These are phyloP conservation scores for Tephrocybe sp. DNA, from an alignment of 768 basidiomycete genomes.

Conservation along the genomic window DNA sequence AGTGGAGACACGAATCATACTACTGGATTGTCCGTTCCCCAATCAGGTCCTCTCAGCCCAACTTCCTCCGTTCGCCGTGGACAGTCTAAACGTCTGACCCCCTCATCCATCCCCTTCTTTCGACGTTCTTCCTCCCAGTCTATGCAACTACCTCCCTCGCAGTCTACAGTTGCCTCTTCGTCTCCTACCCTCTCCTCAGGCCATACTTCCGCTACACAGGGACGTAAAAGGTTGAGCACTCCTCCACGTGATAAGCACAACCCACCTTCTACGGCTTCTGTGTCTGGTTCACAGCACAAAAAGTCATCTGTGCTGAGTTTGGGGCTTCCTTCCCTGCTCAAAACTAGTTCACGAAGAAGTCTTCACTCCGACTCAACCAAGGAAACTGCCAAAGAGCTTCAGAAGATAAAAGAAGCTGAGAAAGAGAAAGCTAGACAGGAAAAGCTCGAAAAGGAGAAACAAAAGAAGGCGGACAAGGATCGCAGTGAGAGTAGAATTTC, in stretches of 20 bases:
- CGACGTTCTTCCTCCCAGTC: slow-evolving; percentile 88
- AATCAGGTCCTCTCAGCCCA: slow-evolving; percentile 67
- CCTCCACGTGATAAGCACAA: slow-evolving; percentile 56
- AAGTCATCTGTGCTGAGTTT: slow-evolving; percentile 83
- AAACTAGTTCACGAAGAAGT: slow-evolving; percentile 82
- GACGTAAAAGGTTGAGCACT: slow-evolving; percentile 37
- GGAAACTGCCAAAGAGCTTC: slow-evolving; percentile 46
- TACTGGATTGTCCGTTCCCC: slow-evolving; percentile 50
- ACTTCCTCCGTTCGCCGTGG: slow-evolving; percentile 65
- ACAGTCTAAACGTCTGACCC: slow-evolving; percentile 80
- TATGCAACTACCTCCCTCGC: slow-evolving; percentile 61
- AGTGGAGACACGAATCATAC: slow-evolving; percentile 70
- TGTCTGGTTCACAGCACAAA: slow-evolving; percentile 62
- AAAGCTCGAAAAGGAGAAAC: slow-evolving; percentile 46
- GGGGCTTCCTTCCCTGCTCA: slow-evolving; percentile 78
- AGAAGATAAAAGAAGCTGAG: slow-evolving; percentile 46
- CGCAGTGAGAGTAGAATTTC: slow-evolving; percentile 90
- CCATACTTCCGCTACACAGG: slow-evolving; percentile 36
- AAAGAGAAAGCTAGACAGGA: slow-evolving; percentile 43
- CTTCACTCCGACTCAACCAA: slow-evolving; percentile 61
- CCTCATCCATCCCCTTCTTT: slow-evolving; percentile 93
- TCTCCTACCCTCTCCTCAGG: slow-evolving; percentile 45
- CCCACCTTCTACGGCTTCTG: slow-evolving; percentile 45
- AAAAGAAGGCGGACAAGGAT: slow-evolving; percentile 80
- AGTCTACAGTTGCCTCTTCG: slow-evolving; percentile 47